Conservation (phyloP, 2,329 filamentous ascomycete genomes). For the Penicillium palitans region DNA sequence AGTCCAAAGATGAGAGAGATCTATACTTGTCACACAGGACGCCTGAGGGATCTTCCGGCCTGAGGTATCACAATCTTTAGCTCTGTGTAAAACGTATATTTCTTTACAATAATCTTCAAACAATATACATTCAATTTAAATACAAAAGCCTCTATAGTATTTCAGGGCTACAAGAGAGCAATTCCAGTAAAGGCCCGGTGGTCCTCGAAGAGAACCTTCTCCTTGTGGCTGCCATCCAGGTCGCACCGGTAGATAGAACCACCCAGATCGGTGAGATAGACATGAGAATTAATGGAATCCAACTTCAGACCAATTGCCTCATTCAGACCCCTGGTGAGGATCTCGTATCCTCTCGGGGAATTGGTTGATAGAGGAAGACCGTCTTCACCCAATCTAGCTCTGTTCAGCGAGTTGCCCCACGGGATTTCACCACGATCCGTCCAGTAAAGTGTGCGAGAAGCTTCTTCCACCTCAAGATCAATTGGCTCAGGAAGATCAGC, state of each 20-base stretch:
- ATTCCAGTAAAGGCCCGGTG: conserved; percentile 20
- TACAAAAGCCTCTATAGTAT: neutral
- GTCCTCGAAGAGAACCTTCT: conserved; percentile 6
- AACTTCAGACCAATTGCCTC: conserved; percentile 31
- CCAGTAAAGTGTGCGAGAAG: conserved; percentile 54
- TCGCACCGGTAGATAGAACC: conserved; percentile 21
- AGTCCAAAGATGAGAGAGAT: too few species aligned
- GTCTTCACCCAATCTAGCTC: conserved; percentile 24
- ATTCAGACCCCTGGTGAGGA: conserved; percentile 27
- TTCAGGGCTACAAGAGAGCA: conserved; percentile 7
- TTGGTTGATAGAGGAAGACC: neutral
- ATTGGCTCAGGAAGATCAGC: conserved; percentile 56
- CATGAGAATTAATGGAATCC: conserved; percentile 18
- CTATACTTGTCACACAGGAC: too few species aligned
- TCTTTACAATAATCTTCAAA: too few species aligned
- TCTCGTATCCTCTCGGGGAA: conserved; percentile 2
- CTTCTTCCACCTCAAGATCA: conserved; percentile 56
- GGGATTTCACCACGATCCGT: conserved; percentile 61
- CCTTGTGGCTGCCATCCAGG: conserved; percentile 14
- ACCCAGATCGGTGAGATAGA: conserved; percentile 33
- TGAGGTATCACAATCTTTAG: too few species aligned
- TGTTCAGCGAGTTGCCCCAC: conserved; percentile 55
- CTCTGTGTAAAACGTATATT: too few species aligned
- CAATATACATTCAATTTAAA: neutral
- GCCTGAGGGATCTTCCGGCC: too few species aligned